Conservation (phyloP, 768 basidiomycete species). For the Pleurotus citrinopileatus region DNA sequence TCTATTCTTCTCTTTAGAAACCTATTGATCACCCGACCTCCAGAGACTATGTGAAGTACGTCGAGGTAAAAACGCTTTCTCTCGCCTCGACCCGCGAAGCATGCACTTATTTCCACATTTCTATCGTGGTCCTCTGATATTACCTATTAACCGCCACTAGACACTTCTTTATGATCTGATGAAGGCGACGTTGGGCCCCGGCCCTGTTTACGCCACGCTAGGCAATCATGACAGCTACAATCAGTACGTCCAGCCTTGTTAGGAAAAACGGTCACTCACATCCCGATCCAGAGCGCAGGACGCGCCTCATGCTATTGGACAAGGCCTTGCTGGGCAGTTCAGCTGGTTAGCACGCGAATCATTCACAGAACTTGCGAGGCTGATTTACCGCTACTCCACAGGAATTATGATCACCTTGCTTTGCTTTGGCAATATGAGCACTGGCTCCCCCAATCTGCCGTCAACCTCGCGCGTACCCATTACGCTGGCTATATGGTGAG, state of each 20-base stretch:
- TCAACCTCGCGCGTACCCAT: conserved; percentile 58
- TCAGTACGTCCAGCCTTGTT: conserved; percentile 35
- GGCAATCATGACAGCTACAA: conserved; percentile 80
- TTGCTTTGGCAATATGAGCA: conserved; percentile 66
- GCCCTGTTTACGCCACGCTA: conserved; percentile 72
- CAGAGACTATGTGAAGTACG: conserved; percentile 59
- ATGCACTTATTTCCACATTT: not conserved
- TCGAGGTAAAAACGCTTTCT: conserved; percentile 44
- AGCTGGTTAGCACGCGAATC: conserved; percentile 46
- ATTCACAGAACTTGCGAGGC: not conserved
- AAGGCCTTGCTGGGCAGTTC: conserved; percentile 54
- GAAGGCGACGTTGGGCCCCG: conserved; percentile 55
- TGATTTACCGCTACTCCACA: conserved; percentile 19
- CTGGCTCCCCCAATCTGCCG: conserved; percentile 62
- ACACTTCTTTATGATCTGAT: conserved; percentile 66
- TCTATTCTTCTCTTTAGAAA: conserved; percentile 1
- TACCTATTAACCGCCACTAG: conserved; percentile 27
- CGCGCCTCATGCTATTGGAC: conserved; percentile 56
- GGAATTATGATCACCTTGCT: conserved; percentile 79
- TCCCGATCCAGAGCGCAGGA: conserved; percentile 47
- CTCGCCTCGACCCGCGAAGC: not conserved
- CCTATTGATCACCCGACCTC: not conserved
- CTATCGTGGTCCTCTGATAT: not conserved
- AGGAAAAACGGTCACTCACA: not conserved
- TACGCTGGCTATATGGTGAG: conserved; percentile 74